Evolutionary conservation across 805 yeast genomes (phyloP).

Genomic region (Lipomyces sp.): DNA sequence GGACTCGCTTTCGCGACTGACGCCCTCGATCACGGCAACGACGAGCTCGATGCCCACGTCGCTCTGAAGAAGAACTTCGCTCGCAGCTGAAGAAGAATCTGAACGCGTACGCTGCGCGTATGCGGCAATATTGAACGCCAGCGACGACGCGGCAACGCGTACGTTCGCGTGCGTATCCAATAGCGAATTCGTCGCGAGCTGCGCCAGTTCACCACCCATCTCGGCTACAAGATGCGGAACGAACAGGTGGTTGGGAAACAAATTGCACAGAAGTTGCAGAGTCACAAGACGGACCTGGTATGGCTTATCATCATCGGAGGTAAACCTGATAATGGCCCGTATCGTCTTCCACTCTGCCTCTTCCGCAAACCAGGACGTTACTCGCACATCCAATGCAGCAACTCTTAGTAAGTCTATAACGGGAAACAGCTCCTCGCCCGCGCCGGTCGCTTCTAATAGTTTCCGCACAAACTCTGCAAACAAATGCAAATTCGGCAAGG

Average conservation of each 20-base stretch:
- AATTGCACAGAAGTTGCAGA: constrained; percentile 29
- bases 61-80: constrained; percentile 14
- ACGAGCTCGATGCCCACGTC: constrained; percentile 22
- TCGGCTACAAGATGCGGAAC: constrained; percentile 13
- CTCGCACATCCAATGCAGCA: constrained; percentile 29
- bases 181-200: constrained; percentile 16
- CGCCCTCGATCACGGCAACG: constrained; percentile 29
- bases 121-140: constrained; percentile 27
- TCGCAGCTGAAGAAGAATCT: not conserved
- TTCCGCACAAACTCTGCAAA: constrained; percentile 18
- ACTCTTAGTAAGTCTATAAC: constrained; percentile 30
- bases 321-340: constrained; percentile 6
- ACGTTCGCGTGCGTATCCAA: constrained; percentile 27
- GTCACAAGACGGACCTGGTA: constrained; percentile 30
- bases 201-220: constrained; percentile 12
- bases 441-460: not conserved
- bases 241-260: constrained; percentile 19
- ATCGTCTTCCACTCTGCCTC: constrained; percentile 21
- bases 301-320: constrained; percentile 11
- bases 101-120: constrained; percentile 17
- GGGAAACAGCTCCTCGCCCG: constrained; percentile 26
- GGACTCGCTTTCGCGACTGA: constrained; percentile 24
- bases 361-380: constrained; percentile 32
- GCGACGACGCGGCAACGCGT: constrained; percentile 28
- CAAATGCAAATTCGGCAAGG: constrained; percentile 20